phyloP scores from a whole-genome alignment of 2,329 filamentous ascomycete genomes.

The Emergomyces orientalis region DNA sequence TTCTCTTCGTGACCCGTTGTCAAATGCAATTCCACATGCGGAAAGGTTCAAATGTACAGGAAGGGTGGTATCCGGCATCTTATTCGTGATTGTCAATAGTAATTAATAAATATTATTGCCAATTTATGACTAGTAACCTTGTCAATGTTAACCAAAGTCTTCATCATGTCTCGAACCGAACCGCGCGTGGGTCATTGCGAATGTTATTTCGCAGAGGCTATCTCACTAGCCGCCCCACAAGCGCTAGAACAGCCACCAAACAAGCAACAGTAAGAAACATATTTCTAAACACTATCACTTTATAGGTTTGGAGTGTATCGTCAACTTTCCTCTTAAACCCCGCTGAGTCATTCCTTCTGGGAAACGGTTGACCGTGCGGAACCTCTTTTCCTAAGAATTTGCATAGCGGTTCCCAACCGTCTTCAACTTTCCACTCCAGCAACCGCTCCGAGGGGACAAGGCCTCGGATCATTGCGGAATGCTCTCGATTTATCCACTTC shows the following conservation, averaged over 20 bases:
- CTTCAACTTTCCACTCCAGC: conserved; percentile 24
- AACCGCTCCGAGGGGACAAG: conserved; percentile 19
- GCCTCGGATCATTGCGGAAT: conserved; percentile 17
- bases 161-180: no score
- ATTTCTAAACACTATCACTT: neutral
- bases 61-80: neutral
- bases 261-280: neutral
- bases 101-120: neutral
- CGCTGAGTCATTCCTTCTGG: conserved; percentile 20
- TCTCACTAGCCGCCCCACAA: neutral
- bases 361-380: conserved; percentile 27
- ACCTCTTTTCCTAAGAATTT: conserved; percentile 31
- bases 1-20: neutral
- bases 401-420: conserved; percentile 40
- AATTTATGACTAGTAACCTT: neutral
- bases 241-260: neutral
- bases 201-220: neutral
- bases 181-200: no score
- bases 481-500: conserved; percentile 13
- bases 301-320: neutral
- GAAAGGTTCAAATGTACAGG: neutral
- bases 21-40: neutral
- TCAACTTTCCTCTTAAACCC: neutral
- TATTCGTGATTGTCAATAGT: neutral
- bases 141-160: no score